Evolutionary conservation across 176 grass and related monocot species (phyloP).

Genomic region (Aegilops tauschii): DNA sequence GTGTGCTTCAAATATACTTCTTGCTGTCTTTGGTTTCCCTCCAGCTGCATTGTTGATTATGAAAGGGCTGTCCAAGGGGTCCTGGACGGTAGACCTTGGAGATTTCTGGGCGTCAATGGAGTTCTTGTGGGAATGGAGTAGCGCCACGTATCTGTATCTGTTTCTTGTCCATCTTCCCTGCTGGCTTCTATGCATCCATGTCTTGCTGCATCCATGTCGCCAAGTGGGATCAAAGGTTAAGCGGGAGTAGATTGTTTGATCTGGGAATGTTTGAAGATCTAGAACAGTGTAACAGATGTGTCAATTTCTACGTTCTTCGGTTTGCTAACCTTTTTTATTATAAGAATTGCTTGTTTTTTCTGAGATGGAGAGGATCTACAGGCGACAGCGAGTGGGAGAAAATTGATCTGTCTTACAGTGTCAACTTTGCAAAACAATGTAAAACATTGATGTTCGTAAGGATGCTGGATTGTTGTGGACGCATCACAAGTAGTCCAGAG

Average conservation of each 20-base stretch:
- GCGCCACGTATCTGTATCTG: slow-evolving; percentile 81
- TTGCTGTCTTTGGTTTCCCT: slow-evolving; percentile 64
- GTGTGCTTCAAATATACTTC: slow-evolving; percentile 47
- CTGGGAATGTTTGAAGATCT: background rate
- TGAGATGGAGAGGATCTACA: background rate
- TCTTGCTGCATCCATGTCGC: slow-evolving; percentile 69
- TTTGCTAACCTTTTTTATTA: background rate
- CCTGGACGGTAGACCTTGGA: slow-evolving; percentile 37
- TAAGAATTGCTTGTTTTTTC: background rate
- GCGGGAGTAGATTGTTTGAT: slow-evolving; percentile 36
- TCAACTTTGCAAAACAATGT: background rate
- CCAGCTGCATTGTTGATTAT: slow-evolving; percentile 46
- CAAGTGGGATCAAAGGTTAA: slow-evolving; percentile 37
- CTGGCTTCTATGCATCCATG: slow-evolving; percentile 77
- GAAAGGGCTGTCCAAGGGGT: slow-evolving; percentile 44
- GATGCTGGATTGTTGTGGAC: background rate
- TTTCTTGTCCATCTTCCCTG: slow-evolving; percentile 82
- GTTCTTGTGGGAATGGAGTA: slow-evolving; percentile 89
- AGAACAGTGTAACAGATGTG: background rate
- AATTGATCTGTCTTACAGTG: background rate
- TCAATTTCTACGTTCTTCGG: background rate
- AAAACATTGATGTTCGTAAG: background rate
- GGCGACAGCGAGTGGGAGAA: background rate
- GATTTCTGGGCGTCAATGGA: slow-evolving; percentile 81
- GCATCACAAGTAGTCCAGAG: background rate